Base-by-base conservation (phyloP, 2,329 filamentous ascomycete species). In the Monosporascus sp. region DNA sequence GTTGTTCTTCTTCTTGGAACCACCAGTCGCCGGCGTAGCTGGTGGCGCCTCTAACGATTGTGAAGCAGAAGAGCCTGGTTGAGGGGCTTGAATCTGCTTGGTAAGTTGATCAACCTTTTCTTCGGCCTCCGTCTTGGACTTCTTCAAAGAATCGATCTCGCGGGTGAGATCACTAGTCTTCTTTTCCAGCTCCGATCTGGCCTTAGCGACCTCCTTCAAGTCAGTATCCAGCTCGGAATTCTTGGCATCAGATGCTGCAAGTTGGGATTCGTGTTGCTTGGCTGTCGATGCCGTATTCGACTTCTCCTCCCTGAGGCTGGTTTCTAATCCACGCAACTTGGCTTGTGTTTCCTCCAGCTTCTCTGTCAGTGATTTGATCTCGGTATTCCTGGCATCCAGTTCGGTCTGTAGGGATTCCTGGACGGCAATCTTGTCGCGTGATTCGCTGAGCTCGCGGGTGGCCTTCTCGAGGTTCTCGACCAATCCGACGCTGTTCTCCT, bases 1-100 rank as follows among this genome's bases (percentile, higher is more conserved):
- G 59, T 91, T 95, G 70, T 89, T 92, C 71, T 90, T 95, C 73
- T 91, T 93, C 54, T 79, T 81, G 55, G 76, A 76, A 0, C 64
- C 53, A 1, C 65, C 49, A 4, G 68, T 47, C 1, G 63, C 36
- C 1, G 69, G 38, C 1, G 65, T 50, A 1, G 69, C 44, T 4
- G 68, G 52, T 3, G 69, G 58, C 15, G 64, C 57, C 8, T 65
- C 55, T 17, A 65, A 56, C 2, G 66, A 57, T 5, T 63, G 55
- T 4, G 65, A 25, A 11, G 66, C 44, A 3, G 64, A 47, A 24
- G 57, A 48, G 4, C 49, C 25, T 20, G 57, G 48, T 15, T 54
- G 49, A 8, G 55, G 31, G 25, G 54, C 48, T 7, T 63, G 61
- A 36, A 73, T 60, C 54, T 72, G 67, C 54, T 74, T 67, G 43